Conservation (phyloP, 1,284 basidiomycete genomes). For the Limonomyces culmigenus region DNA sequence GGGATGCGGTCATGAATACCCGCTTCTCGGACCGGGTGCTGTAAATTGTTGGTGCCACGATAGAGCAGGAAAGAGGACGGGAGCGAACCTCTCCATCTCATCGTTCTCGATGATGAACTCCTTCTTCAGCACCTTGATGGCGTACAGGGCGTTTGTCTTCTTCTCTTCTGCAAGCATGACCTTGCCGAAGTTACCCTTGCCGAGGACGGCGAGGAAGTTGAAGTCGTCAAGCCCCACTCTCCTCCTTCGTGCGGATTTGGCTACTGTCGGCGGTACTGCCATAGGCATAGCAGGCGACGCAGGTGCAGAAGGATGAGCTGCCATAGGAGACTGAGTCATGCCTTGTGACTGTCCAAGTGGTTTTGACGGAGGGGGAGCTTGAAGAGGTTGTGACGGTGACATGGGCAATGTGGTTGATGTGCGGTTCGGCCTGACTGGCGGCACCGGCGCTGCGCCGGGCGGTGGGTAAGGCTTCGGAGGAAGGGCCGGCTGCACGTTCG, state of each 20-base stretch:
- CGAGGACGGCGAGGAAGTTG: constrained; percentile 96
- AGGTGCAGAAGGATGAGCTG: too few relatives aligned
- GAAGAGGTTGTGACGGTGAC: too few relatives aligned
- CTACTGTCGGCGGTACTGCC: constrained; percentile 12
- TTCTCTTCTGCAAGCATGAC: constrained; percentile 99
- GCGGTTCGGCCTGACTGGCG: too few relatives aligned
- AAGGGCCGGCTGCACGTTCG: too few relatives aligned
- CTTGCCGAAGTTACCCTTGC: constrained; percentile 99
- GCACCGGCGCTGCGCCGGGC: too few relatives aligned
- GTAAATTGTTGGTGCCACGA: constrained; percentile 5
- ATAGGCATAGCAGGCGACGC: too few relatives aligned
- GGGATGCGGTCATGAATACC: constrained; percentile 90
- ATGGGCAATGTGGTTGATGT: too few relatives aligned
- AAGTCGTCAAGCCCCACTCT: constrained; percentile 97
- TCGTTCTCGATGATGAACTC: constrained; percentile 99
- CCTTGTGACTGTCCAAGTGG: too few relatives aligned
- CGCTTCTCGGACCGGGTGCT: constrained; percentile 99
- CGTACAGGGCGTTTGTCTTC: constrained; percentile 74
- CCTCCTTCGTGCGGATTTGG: constrained; percentile 51
- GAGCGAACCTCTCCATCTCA: constrained; percentile 86
- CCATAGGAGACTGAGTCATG: too few relatives aligned
- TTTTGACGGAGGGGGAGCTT: too few relatives aligned
- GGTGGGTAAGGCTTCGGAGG: too few relatives aligned
- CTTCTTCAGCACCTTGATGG: constrained; percentile 99
- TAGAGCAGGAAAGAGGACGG: constrained; percentile 3